Conservation (phyloP, 78 protist genomes). For the Dictyostelium firmibasis region DNA sequence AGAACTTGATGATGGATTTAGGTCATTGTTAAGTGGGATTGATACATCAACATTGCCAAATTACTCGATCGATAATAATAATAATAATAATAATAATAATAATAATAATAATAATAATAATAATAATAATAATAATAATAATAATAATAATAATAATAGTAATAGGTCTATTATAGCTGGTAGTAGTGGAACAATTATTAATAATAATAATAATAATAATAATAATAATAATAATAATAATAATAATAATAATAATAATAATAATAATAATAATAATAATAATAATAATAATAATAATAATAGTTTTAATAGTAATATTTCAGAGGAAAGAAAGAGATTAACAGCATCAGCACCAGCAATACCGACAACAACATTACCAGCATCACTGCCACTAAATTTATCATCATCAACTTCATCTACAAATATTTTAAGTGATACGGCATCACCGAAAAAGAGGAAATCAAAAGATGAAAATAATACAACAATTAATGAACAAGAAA, state of each 20-base stretch:
- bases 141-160: no score
- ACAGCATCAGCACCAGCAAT: background rate
- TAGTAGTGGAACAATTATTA: background rate
- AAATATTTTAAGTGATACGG: background rate
- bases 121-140: background rate
- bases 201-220: background rate
- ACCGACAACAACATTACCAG: constrained; percentile 2
- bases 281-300: background rate
- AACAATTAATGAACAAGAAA: constrained; percentile 16
- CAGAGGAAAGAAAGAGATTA: background rate
- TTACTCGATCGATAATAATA: background rate
- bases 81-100: background rate
- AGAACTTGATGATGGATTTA: background rate
- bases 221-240: no score
- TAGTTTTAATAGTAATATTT: no score
- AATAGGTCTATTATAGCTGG: background rate
- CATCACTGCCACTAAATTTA: background rate
- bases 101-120: background rate
- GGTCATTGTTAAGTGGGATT: background rate
- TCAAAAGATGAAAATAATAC: constrained; percentile 1
- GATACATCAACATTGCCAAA: background rate
- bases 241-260: no score
- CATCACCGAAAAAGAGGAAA: background rate
- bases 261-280: no score
- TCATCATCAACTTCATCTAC: background rate